Base-by-base conservation (phyloP, 2,329 filamentous ascomycete species). In the Neoarthrinium moseri region DNA sequence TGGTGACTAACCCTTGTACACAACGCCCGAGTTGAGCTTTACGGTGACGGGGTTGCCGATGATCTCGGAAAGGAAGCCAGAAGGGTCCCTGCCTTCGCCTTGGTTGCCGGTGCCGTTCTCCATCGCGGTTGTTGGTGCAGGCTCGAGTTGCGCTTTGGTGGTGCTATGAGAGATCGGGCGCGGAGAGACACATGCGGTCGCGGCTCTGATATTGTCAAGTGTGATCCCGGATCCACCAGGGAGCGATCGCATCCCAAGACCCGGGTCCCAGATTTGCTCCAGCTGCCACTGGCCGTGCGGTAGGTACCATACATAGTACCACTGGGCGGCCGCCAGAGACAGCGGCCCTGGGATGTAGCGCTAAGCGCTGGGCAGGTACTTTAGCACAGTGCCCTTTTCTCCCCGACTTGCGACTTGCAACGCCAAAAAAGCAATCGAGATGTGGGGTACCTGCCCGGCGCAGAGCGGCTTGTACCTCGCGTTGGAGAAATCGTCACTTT, bases 1-100 rank as follows among this genome's bases (percentile, higher is more conserved):
- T 13, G 33, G 12, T 10, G 22, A 59, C 71, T 61, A 49, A 92
- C 92, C 94, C 80, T 94, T 96, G 79, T 96, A 99, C 52, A 97
- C 85, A 50, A 96, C 91, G 45, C 94, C 94, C n/a, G 91, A 96
- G 73, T 99, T 99, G 57, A 99, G 80, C 74, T 97, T 97, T 56
- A 99, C 92, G 2, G 90, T 95, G 55, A 99, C 94, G 29, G 90
- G 84, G 53, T 90, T 89, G 50, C 92, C 91, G 62, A 96, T 95
- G 64, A 99, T 96, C 64, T 96, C 90, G 68, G 87, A 84, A 49
- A 99, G 77, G 68, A 99, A 99, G 56, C 87, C 85, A 11, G 91
- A 95, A 4, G 94, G 94, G 67, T 99, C 94, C 68, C 90, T 92
- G 52, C 89, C 87, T 68, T 94, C 89, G 48, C 71, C 69, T 62